Evolutionary conservation across 2,329 filamentous ascomycete species (phyloP), one percentile per base, ranked within the genome.

Genomic region (Arthroderma sp.): DNA sequence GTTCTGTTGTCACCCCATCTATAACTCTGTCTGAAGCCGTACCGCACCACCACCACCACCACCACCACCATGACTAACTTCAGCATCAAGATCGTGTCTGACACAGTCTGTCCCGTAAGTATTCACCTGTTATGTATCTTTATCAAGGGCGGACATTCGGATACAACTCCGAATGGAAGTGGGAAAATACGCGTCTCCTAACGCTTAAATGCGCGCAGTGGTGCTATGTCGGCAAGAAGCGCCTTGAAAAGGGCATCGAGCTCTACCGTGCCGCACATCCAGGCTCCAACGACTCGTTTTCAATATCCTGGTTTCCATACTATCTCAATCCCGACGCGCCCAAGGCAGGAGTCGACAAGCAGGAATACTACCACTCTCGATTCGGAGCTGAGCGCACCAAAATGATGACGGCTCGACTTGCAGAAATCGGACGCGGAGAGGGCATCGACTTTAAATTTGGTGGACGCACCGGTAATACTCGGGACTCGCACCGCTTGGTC

Each of bases 211-310:
- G 15, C 15, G 15, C 15, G 53, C 43, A 65, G 58, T 65, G 77
- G 74, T 83, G 86, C 71, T 91, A 87, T 61, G 70, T 93, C 10
- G 86, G 85, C 62, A 83, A 85, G 59, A 78, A 78, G 50, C 79
- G 83, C 33, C 75, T 94, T 34, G 76, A 81, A 42, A 74, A 74
- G 49, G 85, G 82, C 49, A 89, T 94, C 49, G 60, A 69, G 6
- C 61, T 74, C 29, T 85, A 84, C 67, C 74, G 76, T 55, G 69
- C 74, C 54, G 68, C 71, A 34, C 69, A 85, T 53, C 78, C 81
- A 68, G 40, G 44, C 4, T 38, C 42, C 6, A 62, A 71, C 34
- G 82, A 89, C 63, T 83, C 73, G 15, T 88, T 93, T 66, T 73
- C 71, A 39, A 77, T 83, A 9, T 74, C 72, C 49, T 94, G 85